Conservation (phyloP, 2,329 filamentous ascomycete species). For the Pseudogymnoascus sp. region DNA sequence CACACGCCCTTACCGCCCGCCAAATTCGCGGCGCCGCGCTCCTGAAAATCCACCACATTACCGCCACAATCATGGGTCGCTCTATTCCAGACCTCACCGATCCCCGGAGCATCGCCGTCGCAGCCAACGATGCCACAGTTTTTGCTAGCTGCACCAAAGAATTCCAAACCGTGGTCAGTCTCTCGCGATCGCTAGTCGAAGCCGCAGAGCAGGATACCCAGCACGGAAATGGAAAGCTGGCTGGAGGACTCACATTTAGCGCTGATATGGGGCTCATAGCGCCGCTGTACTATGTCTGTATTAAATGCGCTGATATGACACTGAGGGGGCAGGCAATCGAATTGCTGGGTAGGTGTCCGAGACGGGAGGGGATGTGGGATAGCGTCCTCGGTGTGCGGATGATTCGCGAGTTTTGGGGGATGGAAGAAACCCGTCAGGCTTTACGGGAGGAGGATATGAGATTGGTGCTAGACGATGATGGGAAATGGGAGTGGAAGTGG, state of each 20-base stretch:
- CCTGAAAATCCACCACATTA: conserved; percentile 25
- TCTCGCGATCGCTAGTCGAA: conserved; percentile 23
- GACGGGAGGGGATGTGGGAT: conserved; percentile 30
- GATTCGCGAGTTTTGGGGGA: conserved; percentile 21
- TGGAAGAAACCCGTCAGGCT: conserved; percentile 18
- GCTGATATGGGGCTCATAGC: conserved; percentile 26
- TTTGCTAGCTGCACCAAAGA: conserved; percentile 13
- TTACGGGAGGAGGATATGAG: conserved; percentile 15
- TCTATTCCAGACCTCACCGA: not conserved
- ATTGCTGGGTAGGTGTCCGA: conserved; percentile 20
- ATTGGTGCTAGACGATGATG: conserved; percentile 20
- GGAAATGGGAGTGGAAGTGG: conserved; percentile 24
- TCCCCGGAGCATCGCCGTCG: not conserved
- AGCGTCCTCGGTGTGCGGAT: conserved; percentile 17
- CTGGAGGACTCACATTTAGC: conserved; percentile 21
- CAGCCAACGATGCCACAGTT: not conserved
- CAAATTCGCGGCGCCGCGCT: conserved; percentile 26
- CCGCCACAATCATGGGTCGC: conserved; percentile 20
- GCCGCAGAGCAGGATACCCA: conserved; percentile 22
- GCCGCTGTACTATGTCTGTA: conserved; percentile 24
- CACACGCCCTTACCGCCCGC: conserved; percentile 17
- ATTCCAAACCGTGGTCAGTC: conserved; percentile 20
- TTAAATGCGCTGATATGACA: conserved; percentile 16
- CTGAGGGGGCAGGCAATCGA: conserved; percentile 21
- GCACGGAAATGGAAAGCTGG: conserved; percentile 15